Conservation (phyloP, 306 rosid species). For the Heteromeles arbutifolia region DNA sequence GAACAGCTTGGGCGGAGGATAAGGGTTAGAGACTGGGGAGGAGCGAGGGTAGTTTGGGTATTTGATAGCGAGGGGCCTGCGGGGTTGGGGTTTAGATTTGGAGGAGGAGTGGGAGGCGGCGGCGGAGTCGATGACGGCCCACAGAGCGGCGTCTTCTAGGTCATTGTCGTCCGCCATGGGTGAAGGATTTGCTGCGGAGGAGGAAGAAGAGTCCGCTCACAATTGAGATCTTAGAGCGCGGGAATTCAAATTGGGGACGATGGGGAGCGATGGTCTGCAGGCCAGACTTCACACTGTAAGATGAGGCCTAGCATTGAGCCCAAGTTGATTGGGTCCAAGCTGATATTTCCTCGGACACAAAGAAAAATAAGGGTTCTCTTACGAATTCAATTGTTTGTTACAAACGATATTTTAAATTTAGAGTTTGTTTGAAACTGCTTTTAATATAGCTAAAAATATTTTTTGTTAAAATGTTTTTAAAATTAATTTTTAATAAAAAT, state of each 20-base stretch:
- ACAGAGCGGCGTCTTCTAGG: conserved; percentile 77
- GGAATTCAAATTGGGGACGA: neutral
- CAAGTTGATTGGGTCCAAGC: neutral
- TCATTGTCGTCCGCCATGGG: conserved; percentile 74
- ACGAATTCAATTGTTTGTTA: neutral
- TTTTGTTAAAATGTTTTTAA: too few species aligned
- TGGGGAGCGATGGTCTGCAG: neutral
- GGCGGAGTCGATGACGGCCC: conserved; percentile 92
- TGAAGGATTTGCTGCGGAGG: neutral
- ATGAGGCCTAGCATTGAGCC: too few species aligned
- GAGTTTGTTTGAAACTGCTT: too few species aligned
- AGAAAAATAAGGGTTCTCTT: neutral
- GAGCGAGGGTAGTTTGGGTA: conserved; percentile 20
- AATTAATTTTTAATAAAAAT: too few species aligned
- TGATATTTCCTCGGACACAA: neutral
- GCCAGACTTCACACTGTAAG: neutral
- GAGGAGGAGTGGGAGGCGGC: conserved; percentile 54
- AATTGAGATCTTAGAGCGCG: neutral
- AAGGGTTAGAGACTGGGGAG: conserved; percentile 35
- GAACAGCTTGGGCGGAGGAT: conserved; percentile 36
- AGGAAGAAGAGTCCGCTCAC: neutral
- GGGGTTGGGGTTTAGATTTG: conserved; percentile 45
- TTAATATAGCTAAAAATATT: too few species aligned
- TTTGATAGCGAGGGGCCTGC: conserved; percentile 40
- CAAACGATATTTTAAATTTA: too few species aligned